Base-by-base conservation (phyloP, 805 yeast species). In the Suhomyces kilbournensis region DNA sequence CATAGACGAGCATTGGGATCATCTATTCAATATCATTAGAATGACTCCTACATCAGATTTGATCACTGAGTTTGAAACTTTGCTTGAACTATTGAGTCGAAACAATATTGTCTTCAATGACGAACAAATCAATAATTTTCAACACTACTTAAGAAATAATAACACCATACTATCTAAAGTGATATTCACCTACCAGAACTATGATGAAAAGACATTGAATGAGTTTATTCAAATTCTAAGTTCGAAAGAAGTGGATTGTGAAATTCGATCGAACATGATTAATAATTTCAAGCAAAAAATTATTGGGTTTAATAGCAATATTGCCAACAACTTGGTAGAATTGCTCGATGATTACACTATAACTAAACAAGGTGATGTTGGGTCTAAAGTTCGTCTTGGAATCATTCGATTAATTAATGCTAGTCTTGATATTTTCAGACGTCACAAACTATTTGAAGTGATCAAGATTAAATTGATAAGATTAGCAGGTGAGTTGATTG, bases 351-450 rank as follows among this genome's bases (percentile, higher is more conserved):
- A 92, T 60, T 90, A 91, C 64, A 82, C 96, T 0, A 70, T 80
- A 2, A 88, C 93, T 0, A 81, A 82, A 25, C 87, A 89, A 61
- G 98, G 98, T 8, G 98, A 92, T 69, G 92, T 91, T n/a, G 98
- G 98, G 2, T 81, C 89, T 46, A 79, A 83, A 59, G 79, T 90
- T 1, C 71, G 98, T 46, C 56, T 63, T 1, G 76, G 85, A 0
- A 72, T 85, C 1, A 63, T 87, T 2, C 35, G 58, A 5, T 60
- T 83, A 2, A 64, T 85, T 0, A 48, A 55, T 0, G 42, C 57
- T 1, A 74, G 78, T 55, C 38, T 60, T 3, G 46, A 48, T 0
- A 23, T 25, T 46, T 45, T 39, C n/a, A 17, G 9, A 47, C 6
- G 23, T 28, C 10, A 55, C 52, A 51, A 42, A n/a, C 28, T 32